These are phyloP conservation scores for Monosporascus sp. DNA, from an alignment of 2,329 filamentous ascomycete genomes.

Conservation along the genomic window DNA sequence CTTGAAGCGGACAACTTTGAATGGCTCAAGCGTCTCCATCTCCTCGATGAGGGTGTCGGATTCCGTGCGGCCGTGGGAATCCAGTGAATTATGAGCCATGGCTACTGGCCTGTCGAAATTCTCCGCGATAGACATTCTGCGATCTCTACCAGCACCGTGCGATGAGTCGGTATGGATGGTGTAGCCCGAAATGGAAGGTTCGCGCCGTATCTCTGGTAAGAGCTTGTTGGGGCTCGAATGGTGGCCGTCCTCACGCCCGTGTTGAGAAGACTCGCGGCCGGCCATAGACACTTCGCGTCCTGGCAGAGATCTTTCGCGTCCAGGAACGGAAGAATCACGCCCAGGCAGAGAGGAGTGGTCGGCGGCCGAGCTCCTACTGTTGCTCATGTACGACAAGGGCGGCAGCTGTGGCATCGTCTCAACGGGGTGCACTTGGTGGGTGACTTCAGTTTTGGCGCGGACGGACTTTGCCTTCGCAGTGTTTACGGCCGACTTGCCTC, in stretches of 20 bases:
- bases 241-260: conserved; percentile 6
- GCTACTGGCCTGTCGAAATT: not conserved
- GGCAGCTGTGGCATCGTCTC: conserved; percentile 3
- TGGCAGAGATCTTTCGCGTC: too few relatives aligned
- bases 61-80: conserved; percentile 16
- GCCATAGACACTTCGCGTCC: too few relatives aligned
- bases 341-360: conserved; percentile 12
- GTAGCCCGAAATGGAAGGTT: conserved; percentile 16
- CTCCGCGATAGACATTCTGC: conserved; percentile 11
- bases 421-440: conserved; percentile 9
- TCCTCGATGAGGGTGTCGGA: conserved; percentile 28
- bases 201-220: conserved; percentile 11
- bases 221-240: conserved; percentile 3
- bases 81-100: not conserved
- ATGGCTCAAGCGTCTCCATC: conserved; percentile 22
- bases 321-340: too few relatives aligned
- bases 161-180: conserved; percentile 14
- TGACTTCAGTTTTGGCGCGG: conserved; percentile 10
- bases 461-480: conserved; percentile 25
- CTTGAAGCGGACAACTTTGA: conserved; percentile 42
- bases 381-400: conserved; percentile 1
- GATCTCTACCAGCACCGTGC: conserved; percentile 8
- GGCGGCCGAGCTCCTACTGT: conserved; percentile 10
- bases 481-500: conserved; percentile 18
- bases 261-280: not conserved